A percentile compares a stretch with the other conserved stretches of the same genome.
Conservation (phyloP, 371 early-diverging fungal genomes). For the Mucor circinelloides region DNA sequence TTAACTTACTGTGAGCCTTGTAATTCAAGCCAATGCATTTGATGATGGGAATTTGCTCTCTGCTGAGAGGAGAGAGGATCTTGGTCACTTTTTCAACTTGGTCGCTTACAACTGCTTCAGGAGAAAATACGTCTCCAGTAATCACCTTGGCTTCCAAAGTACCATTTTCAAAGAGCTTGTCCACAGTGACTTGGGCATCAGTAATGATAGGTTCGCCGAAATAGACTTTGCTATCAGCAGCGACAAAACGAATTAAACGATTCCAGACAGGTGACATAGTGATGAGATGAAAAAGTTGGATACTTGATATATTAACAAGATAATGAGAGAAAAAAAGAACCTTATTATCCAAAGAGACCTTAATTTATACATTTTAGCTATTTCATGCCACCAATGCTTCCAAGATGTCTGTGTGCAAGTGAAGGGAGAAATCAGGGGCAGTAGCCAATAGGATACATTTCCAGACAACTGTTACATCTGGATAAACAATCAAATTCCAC, state of each 20-base stretch:
- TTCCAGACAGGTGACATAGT: conserved; percentile 26
- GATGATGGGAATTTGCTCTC: conserved; percentile 34
- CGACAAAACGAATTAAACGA: conserved; percentile 32
- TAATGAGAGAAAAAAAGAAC: neutral
- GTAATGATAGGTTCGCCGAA: conserved; percentile 27
- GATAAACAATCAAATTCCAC: neutral
- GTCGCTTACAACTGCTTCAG: conserved; percentile 39
- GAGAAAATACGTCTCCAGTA: conserved; percentile 42
- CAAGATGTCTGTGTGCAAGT: neutral
- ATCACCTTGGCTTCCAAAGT: conserved; percentile 46
- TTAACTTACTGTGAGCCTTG: conserved; percentile 30
- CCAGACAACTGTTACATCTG: neutral
- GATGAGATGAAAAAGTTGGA: neutral
- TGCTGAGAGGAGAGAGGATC: conserved; percentile 49
- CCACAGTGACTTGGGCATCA: conserved; percentile 20
- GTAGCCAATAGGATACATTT: neutral
- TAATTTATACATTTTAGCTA: neutral
- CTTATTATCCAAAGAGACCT: neutral
- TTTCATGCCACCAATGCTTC: neutral
- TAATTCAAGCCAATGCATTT: conserved; percentile 67
- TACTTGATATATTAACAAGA: neutral
- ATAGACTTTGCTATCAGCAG: conserved; percentile 21
- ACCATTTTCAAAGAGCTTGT: conserved; percentile 24
- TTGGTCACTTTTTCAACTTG: conserved; percentile 36
- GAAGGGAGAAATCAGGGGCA: neutral